Base-by-base conservation (phyloP, 495 filamentous ascomycete species). In the Tuber calosporum region DNA sequence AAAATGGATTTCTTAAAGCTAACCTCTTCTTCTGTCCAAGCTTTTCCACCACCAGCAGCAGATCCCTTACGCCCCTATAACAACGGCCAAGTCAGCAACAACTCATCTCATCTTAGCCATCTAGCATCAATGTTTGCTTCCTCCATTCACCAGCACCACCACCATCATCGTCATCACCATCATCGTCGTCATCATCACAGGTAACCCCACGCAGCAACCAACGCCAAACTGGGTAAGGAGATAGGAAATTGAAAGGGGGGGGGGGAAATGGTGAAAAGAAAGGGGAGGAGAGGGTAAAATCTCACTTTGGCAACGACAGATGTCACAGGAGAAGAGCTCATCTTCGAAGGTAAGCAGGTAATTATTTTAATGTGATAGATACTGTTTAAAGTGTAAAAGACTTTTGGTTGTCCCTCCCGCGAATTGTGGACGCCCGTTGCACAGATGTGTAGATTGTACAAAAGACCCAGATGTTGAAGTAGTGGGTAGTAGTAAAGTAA, bases 11-110 rank as follows among this genome's bases (percentile, higher is more conserved):
- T 62, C 53, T 62, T 15, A 62, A 69, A 74, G 77, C 86, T 73
- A 86, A 91, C 90, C 89, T 92, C 90, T 79, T 91, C 90, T 83
- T 91, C 89, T 75, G 89, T 92, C 90, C 90, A 92, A 70, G 90
- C 89, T 82, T 90, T 84, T 34, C 90, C 90, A 69, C 90, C 90
- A 72, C 90, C 90, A 34, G 90, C 90, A 72, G 90, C 90, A 45
- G 86, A 86, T 43, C 83, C 82, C 83, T 91, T 91, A 62, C 89
- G 87, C 79, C 80, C 80, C 80, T 82, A 72, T 69, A 70, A 34
- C 53, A 39, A 40, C 40, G 53, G 26, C 40, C n/a, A 66, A 38
- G 69, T 75, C 42, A 75, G 69, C 69, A 40, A 69, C 34, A 34
- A 70, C 38, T 70, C 62, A 37, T 62, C 53, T 62, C 53, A 62